These are phyloP conservation scores for Phtheirospermum japonicum DNA, from an alignment of 257 asterid genomes.

Conservation along the genomic window DNA sequence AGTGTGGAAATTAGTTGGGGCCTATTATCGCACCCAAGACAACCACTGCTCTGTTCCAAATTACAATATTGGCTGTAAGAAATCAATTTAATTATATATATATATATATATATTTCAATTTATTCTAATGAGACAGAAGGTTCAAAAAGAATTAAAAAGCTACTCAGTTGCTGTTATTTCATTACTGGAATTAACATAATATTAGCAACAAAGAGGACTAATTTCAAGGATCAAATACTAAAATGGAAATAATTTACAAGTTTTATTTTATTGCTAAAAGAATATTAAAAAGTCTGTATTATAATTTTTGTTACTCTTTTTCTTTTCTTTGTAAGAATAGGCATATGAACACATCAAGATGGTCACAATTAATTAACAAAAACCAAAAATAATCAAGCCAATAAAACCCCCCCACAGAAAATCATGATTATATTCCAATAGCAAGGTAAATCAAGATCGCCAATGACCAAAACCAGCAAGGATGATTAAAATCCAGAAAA, in stretches of 20 bases:
- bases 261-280: no score
- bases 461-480: neutral
- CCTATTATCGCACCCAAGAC: slow-evolving; percentile 69
- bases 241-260: neutral
- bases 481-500: neutral
- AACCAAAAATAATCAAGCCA: neutral
- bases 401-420: neutral
- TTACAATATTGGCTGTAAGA: slow-evolving; percentile 40
- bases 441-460: neutral
- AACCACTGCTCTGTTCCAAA: slow-evolving; percentile 90
- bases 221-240: no score
- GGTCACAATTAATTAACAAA: neutral
- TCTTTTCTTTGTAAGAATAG: neutral
- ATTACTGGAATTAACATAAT: neutral
- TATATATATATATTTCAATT: neutral
- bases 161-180: neutral
- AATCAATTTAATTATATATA: slow-evolving; percentile 25
- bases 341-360: no score
- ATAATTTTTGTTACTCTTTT: neutral
- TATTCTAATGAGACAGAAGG: neutral
- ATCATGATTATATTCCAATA: neutral
- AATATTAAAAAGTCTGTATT: neutral
- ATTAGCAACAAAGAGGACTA: no score
- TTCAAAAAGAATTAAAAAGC: neutral
- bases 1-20: slow-evolving; percentile 44